Evolutionary conservation across 352 stramenopile species (phyloP).

Genomic region (Phytophthora foliorum): DNA sequence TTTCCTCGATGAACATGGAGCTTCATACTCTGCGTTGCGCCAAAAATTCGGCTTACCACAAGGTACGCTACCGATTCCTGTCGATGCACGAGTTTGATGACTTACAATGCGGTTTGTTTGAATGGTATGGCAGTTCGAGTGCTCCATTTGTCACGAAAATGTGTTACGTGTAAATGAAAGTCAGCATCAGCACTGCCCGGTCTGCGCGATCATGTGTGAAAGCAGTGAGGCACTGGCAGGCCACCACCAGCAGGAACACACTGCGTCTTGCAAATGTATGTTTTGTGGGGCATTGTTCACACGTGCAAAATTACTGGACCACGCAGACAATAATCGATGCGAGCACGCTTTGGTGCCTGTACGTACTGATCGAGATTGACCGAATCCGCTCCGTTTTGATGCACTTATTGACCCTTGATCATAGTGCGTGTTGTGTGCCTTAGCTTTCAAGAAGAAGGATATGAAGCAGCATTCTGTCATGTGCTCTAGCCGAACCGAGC

Average conservation of each 20-base stretch:
- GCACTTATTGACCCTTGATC: constrained; percentile 3
- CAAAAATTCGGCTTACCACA: constrained; percentile 62
- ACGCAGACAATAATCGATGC: constrained; percentile 33
- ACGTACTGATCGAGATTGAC: constrained; percentile 1
- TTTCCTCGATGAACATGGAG: constrained; percentile 41
- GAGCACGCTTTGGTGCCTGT: constrained; percentile 40
- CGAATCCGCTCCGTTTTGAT: background rate
- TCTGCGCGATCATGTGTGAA: constrained; percentile 38
- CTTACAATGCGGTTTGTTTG: constrained; percentile 3
- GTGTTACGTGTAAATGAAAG: constrained; percentile 39
- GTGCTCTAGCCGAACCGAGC: constrained; percentile 66
- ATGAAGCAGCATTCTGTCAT: constrained; percentile 38
- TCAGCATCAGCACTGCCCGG: constrained; percentile 52
- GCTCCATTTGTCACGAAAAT: constrained; percentile 43
- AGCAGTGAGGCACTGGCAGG: constrained; percentile 18
- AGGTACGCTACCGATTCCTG: constrained; percentile 34
- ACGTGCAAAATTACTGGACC: constrained; percentile 22
- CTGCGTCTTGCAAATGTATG: constrained; percentile 29
- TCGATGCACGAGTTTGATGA: background rate
- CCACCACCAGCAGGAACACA: constrained; percentile 37
- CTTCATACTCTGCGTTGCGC: constrained; percentile 57
- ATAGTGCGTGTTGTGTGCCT: constrained; percentile 58
- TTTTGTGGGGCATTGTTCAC: constrained; percentile 47
- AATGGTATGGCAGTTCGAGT: constrained; percentile 46
- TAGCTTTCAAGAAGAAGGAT: constrained; percentile 62